Percentiles rank a stretch among this genome's conserved stretches.
Conservation (phyloP, 495 filamentous ascomycete species). For the Pyronema domesticum region DNA sequence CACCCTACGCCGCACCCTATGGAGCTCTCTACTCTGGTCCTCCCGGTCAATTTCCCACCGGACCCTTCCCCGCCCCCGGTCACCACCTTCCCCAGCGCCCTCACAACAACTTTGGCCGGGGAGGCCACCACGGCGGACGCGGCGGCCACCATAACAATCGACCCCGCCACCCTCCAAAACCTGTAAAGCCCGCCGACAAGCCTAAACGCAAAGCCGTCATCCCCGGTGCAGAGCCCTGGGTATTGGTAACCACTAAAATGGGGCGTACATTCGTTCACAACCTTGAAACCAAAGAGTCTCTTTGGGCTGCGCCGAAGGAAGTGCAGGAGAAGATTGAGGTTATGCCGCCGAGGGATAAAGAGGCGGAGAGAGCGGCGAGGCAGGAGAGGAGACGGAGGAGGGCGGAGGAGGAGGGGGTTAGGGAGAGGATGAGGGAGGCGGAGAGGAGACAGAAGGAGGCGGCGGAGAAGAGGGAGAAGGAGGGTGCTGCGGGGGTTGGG, state of each 20-base stretch:
- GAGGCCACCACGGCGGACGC: constrained; percentile 26
- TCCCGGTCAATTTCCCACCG: background rate
- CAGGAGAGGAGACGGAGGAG: constrained; percentile 18
- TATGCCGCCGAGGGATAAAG: constrained; percentile 46
- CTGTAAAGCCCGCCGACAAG: background rate
- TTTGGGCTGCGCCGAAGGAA: constrained; percentile 79
- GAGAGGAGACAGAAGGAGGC: constrained; percentile 25
- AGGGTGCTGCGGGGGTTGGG: constrained; percentile 3
- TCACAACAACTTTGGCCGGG: background rate
- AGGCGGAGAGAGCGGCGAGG: constrained; percentile 35
- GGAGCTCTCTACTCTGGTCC: background rate
- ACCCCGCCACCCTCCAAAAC: constrained; percentile 17
- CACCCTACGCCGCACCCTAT: background rate
- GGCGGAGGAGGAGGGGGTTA: constrained; percentile 26
- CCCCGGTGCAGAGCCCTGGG: constrained; percentile 71
- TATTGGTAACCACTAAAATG: constrained; percentile 77
- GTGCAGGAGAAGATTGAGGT: constrained; percentile 52
- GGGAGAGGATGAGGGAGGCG: constrained; percentile 20
- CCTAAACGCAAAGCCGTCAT: constrained; percentile 41
- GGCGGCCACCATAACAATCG: constrained; percentile 31
- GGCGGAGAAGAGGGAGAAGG: constrained; percentile 11
- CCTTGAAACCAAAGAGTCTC: constrained; percentile 59
- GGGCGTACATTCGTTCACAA: constrained; percentile 83
- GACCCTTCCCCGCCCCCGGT: background rate
- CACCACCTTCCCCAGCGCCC: constrained; percentile 4